Evolutionary conservation across 2,329 filamentous ascomycete genomes (phyloP).

Genomic region (Microdochium bolleyi): DNA sequence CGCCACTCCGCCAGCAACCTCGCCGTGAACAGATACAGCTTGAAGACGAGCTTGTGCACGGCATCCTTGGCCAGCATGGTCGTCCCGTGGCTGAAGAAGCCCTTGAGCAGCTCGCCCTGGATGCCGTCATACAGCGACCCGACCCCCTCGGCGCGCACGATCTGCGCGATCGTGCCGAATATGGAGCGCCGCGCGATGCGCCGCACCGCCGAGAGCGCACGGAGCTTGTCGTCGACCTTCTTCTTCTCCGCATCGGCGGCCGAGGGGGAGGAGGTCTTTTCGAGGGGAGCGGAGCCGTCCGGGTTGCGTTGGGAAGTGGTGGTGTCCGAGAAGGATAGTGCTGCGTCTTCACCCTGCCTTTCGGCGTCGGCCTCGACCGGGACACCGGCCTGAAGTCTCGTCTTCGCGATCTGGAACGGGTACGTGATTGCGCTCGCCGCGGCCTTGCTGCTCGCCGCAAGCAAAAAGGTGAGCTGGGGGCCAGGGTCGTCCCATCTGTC

Average conservation of each 20-base stretch:
- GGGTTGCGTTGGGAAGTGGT: not conserved
- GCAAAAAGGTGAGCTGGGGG: constrained; percentile 28
- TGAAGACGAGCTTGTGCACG: constrained; percentile 65
- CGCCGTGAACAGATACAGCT: constrained; percentile 61
- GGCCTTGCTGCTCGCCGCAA: constrained; percentile 72
- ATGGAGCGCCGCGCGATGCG: constrained; percentile 39
- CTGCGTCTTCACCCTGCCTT: constrained; percentile 18
- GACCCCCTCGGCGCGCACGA: constrained; percentile 56
- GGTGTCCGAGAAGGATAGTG: not conserved
- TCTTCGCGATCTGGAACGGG: constrained; percentile 80
- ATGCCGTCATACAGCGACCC: constrained; percentile 68
- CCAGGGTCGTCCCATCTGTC: constrained; percentile 23
- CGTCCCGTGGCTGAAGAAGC: constrained; percentile 77
- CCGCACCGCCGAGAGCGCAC: constrained; percentile 13
- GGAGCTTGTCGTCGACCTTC: constrained; percentile 20
- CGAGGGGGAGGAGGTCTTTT: constrained; percentile 8
- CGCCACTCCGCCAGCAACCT: constrained; percentile 23
- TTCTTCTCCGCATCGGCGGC: constrained; percentile 15
- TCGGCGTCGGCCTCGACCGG: constrained; percentile 24
- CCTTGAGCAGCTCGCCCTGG: constrained; percentile 68
- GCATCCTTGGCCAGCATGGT: constrained; percentile 82
- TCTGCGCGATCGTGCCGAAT: constrained; percentile 53
- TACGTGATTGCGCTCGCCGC: constrained; percentile 72
- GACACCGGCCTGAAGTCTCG: constrained; percentile 58
- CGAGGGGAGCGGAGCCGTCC: constrained; percentile 1